Evolutionary conservation across 306 rosid species (phyloP).

Genomic region (Erythrophleum fordii): DNA sequence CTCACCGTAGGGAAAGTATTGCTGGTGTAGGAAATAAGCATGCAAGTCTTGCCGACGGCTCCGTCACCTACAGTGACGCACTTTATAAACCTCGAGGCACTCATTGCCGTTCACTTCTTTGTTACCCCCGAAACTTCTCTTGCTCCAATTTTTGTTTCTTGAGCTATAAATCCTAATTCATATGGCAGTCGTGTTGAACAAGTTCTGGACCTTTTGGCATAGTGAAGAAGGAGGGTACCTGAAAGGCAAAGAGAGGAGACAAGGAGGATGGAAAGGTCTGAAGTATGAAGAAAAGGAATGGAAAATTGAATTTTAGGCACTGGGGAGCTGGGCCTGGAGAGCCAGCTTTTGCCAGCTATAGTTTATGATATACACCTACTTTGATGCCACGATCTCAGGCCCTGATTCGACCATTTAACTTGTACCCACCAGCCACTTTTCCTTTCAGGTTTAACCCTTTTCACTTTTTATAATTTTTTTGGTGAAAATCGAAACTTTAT

Average conservation of each 20-base stretch:
- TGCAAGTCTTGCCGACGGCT: constrained; percentile 97
- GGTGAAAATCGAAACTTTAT: background rate
- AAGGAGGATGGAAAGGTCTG: background rate
- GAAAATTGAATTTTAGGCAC: constrained; percentile 28
- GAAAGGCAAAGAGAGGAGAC: constrained; percentile 1
- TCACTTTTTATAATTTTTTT: background rate
- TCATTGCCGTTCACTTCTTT: constrained; percentile 52
- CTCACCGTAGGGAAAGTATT: constrained; percentile 95
- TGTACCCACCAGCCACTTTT: constrained; percentile 11
- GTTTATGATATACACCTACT: constrained; percentile 9
- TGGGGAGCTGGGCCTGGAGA: constrained; percentile 45
- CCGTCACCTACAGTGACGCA: constrained; percentile 98
- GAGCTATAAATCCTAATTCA: constrained; percentile 46
- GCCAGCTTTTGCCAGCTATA: constrained; percentile 79
- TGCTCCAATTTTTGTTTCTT: constrained; percentile 27
- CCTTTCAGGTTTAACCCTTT: constrained; percentile 14
- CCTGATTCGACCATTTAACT: constrained; percentile 24
- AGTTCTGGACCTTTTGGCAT: constrained; percentile 35
- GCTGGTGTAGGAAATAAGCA: constrained; percentile 98
- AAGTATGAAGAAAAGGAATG: background rate
- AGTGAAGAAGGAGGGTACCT: constrained; percentile 31
- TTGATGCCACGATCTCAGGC: constrained; percentile 42
- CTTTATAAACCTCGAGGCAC: constrained; percentile 94
- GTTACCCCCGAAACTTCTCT: constrained; percentile 1
- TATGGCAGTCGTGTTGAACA: constrained; percentile 28